Base-by-base conservation (phyloP, 495 filamentous ascomycete genomes). In the Aspergillus egyptiacus region DNA sequence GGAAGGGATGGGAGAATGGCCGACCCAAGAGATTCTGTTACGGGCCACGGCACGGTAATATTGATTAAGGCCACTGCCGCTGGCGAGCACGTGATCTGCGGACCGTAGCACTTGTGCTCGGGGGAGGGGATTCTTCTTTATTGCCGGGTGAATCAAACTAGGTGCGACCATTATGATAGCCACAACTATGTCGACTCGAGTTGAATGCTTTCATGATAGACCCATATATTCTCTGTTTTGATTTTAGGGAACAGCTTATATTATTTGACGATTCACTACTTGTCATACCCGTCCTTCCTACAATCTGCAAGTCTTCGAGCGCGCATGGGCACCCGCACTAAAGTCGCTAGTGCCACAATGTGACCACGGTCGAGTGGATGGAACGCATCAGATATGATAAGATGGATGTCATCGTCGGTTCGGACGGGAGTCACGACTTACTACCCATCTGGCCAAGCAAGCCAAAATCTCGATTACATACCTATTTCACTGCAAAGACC, bases 321-420 rank as follows among this genome's bases (percentile, higher is more conserved):
- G 38, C 44, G 39, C 39, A 43, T 50, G 18, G 48, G 19, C 37
- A 13, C 9, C n/a, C n/a, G 13, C 10, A 44, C 31, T 51, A 51
- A 51, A 36, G 30, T 36, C 32, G 31, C 48, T 44, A 51, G 48
- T 38, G 48, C 40, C 25, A 31, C 46, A 35, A 15, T 30, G 31
- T 39, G 13, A 25, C 33, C 22, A 14, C 17, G 11, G 46, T 41
- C 30, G 28, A 39, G 42, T 49, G 40, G 27, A 37, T 5, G 47
- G 30, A 40, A 31, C 47, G 30, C 44, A 58, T 61, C 58, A 55
- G 55, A 61, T 61, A 57, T 55, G 58, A 61, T 61, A 57, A 61
- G 52, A 55, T 58, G 55, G 36, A 50, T 54, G 53, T 40, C 33
- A 32, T 48, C 41, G 17, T 37, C 28, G 28, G 52, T n/a, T n/a